These are phyloP conservation scores for Vitellaria paradoxa DNA, from an alignment of 179 eudicot genomes.

Conservation along the genomic window DNA sequence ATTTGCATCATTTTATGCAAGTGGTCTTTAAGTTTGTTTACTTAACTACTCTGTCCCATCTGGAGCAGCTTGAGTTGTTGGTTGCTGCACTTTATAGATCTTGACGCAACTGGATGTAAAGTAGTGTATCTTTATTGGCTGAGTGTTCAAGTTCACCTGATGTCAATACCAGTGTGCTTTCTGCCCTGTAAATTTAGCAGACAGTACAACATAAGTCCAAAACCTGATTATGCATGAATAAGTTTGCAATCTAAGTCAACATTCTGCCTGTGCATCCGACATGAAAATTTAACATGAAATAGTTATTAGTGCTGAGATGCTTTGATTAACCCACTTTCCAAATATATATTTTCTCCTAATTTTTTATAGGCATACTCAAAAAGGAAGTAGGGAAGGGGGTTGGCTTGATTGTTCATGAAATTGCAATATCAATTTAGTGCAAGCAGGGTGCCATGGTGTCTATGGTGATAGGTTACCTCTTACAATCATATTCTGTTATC, in stretches of 20 bases:
- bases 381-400: too few species aligned
- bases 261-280: not conserved
- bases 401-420: too few species aligned
- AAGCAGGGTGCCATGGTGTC: too few species aligned
- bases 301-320: not conserved
- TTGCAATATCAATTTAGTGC: too few species aligned
- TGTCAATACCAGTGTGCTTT: constrained; percentile 70
- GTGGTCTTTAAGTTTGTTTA: not conserved
- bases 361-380: too few species aligned
- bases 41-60: constrained; percentile 17
- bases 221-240: not conserved
- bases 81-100: constrained; percentile 91
- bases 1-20: not conserved
- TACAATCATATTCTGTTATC: too few species aligned
- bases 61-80: constrained; percentile 82
- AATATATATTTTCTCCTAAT: not conserved
- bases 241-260: not conserved
- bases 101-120: constrained; percentile 99
- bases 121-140: constrained; percentile 82
- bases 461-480: too few species aligned
- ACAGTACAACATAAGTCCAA: not conserved
- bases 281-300: not conserved
- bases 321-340: not conserved
- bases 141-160: constrained; percentile 95
- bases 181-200: not conserved